phyloP scores from a whole-genome alignment of 2,329 filamentous ascomycete species.

The Nemania sp. region DNA sequence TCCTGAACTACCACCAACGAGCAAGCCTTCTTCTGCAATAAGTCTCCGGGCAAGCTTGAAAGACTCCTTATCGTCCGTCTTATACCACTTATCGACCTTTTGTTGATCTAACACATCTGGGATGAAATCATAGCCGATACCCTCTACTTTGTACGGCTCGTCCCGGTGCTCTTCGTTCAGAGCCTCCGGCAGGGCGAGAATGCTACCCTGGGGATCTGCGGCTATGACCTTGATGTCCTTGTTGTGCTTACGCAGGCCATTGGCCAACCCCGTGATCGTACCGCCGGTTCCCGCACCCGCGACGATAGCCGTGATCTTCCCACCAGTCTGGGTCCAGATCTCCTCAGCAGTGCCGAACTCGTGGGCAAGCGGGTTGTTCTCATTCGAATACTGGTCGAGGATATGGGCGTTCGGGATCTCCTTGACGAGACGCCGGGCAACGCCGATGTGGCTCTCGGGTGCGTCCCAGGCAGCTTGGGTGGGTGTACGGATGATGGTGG shows the following conservation, averaged over 20 bases:
- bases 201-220: conserved; percentile 91
- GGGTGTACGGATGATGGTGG: conserved; percentile 96
- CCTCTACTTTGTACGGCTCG: conserved; percentile 95
- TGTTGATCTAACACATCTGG: conserved; percentile 89
- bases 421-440: conserved; percentile 88
- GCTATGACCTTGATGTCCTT: conserved; percentile 87
- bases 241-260: conserved; percentile 89
- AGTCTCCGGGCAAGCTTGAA: conserved; percentile 90
- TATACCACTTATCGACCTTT: conserved; percentile 94
- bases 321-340: conserved; percentile 91
- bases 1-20: conserved; percentile 93
- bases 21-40: conserved; percentile 92
- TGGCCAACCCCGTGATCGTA: conserved; percentile 90
- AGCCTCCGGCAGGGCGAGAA: conserved; percentile 82
- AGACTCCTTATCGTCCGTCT: conserved; percentile 92
- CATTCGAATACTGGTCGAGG: conserved; percentile 93
- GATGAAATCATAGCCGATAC: conserved; percentile 98
- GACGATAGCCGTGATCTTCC: conserved; percentile 84
- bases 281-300: conserved; percentile 96
- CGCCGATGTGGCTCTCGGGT: conserved; percentile 96
- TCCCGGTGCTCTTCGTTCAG: conserved; percentile 86
- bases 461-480: conserved; percentile 95
- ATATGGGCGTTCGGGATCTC: conserved; percentile 98
- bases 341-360: conserved; percentile 95
- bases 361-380: conserved; percentile 92